Evolutionary conservation across 768 basidiomycete species (phyloP).

Genomic region (Trametopsis cervina): DNA sequence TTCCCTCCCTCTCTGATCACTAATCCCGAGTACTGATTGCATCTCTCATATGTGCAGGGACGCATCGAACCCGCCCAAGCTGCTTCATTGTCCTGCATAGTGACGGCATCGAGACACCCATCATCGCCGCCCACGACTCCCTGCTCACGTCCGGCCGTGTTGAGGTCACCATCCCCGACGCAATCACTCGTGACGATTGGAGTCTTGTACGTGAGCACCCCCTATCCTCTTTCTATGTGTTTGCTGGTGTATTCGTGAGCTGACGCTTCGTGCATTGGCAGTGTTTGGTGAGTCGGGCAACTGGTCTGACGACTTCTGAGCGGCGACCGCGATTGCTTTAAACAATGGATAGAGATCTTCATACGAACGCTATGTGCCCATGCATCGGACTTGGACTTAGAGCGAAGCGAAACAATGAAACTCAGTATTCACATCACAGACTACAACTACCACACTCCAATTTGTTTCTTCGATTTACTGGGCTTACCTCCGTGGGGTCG

Average conservation of each 20-base stretch:
- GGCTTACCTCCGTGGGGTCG: too few relatives aligned
- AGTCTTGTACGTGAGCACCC: conserved; percentile 35
- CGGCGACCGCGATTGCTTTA: conserved; percentile 11
- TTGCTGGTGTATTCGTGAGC: not conserved
- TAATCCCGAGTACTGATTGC: not conserved
- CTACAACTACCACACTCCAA: too few relatives aligned
- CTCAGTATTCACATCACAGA: too few relatives aligned
- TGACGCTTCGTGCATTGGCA: conserved; percentile 12
- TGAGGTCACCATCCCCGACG: conserved; percentile 31
- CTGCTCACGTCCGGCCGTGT: conserved; percentile 29
- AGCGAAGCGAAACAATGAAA: too few relatives aligned
- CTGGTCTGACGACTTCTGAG: conserved; percentile 31
- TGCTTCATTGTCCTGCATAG: conserved; percentile 20
- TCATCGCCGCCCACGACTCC: conserved; percentile 29
- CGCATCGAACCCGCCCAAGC: conserved; percentile 30
- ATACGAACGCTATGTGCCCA: too few relatives aligned
- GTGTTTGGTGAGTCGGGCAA: conserved; percentile 47
- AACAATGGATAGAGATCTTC: not conserved
- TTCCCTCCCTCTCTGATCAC: not conserved
- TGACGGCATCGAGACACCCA: conserved; percentile 22
- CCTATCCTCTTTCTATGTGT: not conserved
- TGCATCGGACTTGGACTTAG: too few relatives aligned
- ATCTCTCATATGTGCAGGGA: conserved; percentile 30
- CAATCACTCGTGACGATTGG: conserved; percentile 27
- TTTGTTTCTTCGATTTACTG: too few relatives aligned